Evolutionary conservation across 1,284 basidiomycete genomes (phyloP).

Genomic region (Waitea zeae): DNA sequence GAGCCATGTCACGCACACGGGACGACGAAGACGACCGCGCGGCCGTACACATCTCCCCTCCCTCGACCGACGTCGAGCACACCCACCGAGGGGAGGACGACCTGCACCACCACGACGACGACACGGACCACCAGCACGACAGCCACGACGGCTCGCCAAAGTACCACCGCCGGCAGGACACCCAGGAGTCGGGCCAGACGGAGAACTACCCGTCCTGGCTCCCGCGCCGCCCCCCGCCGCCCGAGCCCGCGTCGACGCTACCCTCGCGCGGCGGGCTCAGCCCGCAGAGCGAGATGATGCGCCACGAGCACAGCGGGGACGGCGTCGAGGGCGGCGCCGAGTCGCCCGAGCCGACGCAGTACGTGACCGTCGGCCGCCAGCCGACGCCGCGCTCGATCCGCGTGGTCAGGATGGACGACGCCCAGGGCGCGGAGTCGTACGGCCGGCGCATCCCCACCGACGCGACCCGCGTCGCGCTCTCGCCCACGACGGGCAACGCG

Average conservation of each 20-base stretch:
- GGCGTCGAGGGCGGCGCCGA: conserved; percentile 20
- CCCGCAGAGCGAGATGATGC: background rate
- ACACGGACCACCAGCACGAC: no score
- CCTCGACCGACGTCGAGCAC: no score
- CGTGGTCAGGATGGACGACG: conserved; percentile 41
- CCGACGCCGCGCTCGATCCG: conserved; percentile 63
- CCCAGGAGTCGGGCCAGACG: no score
- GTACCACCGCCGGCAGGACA: no score
- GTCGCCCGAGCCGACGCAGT: conserved; percentile 20
- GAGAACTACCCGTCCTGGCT: conserved; percentile 72
- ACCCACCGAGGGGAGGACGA: no score
- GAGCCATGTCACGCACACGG: no score
- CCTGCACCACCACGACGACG: no score
- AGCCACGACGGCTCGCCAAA: no score
- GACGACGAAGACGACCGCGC: no score
- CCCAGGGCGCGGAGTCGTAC: conserved; percentile 12
- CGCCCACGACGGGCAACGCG: conserved; percentile 9
- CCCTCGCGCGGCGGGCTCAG: conserved; percentile 19
- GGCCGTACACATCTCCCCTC: no score
- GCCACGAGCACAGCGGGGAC: background rate
- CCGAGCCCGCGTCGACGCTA: conserved; percentile 1
- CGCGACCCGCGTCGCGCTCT: conserved; percentile 22
- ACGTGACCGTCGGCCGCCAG: conserved; percentile 27
- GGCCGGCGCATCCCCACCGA: conserved; percentile 31
- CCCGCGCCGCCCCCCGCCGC: conserved; percentile 36